Percentiles rank a stretch among this genome's conserved stretches.
phyloP scores from a whole-genome alignment of 2,329 filamentous ascomycete genomes.

The Nothopassalora personata region DNA sequence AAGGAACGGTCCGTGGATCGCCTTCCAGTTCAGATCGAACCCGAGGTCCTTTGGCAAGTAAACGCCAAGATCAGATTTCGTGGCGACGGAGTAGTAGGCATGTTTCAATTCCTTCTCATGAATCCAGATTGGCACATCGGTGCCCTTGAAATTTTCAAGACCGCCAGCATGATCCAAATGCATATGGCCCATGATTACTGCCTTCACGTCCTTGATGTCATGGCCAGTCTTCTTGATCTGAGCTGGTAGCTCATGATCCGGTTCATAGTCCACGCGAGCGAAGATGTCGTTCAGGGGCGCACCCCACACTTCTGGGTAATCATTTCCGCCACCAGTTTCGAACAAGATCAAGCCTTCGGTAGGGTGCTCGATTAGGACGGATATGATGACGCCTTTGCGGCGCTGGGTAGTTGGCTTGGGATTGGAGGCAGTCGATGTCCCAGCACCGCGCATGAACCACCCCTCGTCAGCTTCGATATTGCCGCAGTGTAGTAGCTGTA shows the following conservation, averaged over 20 bases:
- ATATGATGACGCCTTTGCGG: conserved; percentile 31
- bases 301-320: conserved; percentile 31
- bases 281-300: conserved; percentile 33
- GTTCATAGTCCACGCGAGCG: conserved; percentile 26
- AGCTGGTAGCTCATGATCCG: conserved; percentile 18
- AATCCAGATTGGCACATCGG: conserved; percentile 33
- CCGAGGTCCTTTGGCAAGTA: conserved; percentile 34
- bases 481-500: conserved; percentile 32
- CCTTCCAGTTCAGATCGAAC: conserved; percentile 36
- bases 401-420: conserved; percentile 25
- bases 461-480: conserved; percentile 35
- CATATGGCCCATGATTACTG: conserved; percentile 36
- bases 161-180: conserved; percentile 36
- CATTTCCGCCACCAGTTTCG: conserved; percentile 32
- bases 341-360: conserved; percentile 35
- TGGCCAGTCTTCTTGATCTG: conserved; percentile 28
- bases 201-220: conserved; percentile 34
- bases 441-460: conserved; percentile 33
- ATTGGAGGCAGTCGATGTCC: conserved; percentile 28
- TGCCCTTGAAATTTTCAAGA: conserved; percentile 32
- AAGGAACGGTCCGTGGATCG: conserved; percentile 31
- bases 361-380: conserved; percentile 28
- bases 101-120: conserved; percentile 37
- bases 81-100: conserved; percentile 36
- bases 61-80: conserved; percentile 30